Percentiles rank a stretch among this genome's conserved stretches.
phyloP scores from a whole-genome alignment of 305 asterid genomes.

The Galium porrigens region DNA sequence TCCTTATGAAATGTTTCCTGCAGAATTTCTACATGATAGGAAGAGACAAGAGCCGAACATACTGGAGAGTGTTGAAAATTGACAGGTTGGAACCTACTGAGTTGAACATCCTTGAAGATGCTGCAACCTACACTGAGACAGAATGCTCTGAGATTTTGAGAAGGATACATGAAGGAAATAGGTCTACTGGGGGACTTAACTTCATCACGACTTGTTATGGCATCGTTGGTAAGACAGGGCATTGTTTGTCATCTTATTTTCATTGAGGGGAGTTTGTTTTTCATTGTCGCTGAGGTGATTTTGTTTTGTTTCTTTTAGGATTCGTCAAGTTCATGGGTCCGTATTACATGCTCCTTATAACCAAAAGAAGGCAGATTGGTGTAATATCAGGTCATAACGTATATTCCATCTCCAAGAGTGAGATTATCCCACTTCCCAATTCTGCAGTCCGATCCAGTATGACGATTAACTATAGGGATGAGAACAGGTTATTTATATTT shows the following conservation, averaged over 20 bases:
- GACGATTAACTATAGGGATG: conserved; percentile 45
- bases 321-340: conserved; percentile 85
- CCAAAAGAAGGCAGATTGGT: conserved; percentile 88
- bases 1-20: conserved; percentile 19
- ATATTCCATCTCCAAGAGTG: conserved; percentile 74
- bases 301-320: conserved; percentile 36
- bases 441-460: conserved; percentile 42
- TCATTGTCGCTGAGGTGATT: conserved; percentile 13
- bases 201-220: conserved; percentile 90
- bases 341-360: conserved; percentile 80
- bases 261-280: neutral
- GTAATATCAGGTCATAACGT: conserved; percentile 76
- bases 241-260: conserved; percentile 3
- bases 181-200: conserved; percentile 70
- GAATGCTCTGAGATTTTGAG: conserved; percentile 82
- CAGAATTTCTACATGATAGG: conserved; percentile 89
- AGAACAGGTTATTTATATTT: conserved; percentile 53
- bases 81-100: conserved; percentile 71
- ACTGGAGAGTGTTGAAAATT: conserved; percentile 74
- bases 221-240: conserved; percentile 55
- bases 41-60: conserved; percentile 72
- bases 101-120: conserved; percentile 69
- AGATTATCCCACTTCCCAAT: conserved; percentile 68
- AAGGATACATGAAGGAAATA: conserved; percentile 84
- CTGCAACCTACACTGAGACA: conserved; percentile 53